phyloP scores from a whole-genome alignment of 768 basidiomycete species.

The Mycena rosella region DNA sequence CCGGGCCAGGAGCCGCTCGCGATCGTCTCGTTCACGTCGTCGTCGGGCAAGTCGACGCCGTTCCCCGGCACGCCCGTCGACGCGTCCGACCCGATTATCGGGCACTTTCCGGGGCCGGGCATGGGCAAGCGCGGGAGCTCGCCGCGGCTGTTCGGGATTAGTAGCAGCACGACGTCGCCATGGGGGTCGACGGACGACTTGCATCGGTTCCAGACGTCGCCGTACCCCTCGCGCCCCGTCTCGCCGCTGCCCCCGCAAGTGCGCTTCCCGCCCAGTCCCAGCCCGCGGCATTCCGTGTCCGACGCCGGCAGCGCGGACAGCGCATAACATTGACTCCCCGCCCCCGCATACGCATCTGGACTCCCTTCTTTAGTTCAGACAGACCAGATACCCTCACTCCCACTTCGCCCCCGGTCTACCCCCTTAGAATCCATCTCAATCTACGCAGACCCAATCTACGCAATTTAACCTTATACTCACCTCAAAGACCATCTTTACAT shows the following conservation, averaged over 20 bases:
- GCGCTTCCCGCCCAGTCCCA: constrained; percentile 35
- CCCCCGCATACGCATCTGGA: no score
- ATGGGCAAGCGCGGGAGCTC: constrained; percentile 42
- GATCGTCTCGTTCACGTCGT: constrained; percentile 37
- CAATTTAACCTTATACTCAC: constrained; percentile 23
- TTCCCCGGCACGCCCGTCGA: constrained; percentile 54
- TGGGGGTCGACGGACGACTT: constrained; percentile 48
- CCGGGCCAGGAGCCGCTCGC: constrained; percentile 46
- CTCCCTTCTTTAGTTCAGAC: no score
- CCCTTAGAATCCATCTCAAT: constrained; percentile 8
- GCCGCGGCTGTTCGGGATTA: constrained; percentile 60
- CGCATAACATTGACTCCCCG: no score
- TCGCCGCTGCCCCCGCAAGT: constrained; percentile 53
- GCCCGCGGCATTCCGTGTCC: constrained; percentile 3
- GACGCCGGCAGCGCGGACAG: background rate
- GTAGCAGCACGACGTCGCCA: constrained; percentile 56
- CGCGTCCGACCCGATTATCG: constrained; percentile 69
- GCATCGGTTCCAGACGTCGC: constrained; percentile 52
- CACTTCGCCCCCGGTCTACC: no score
- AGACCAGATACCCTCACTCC: background rate
- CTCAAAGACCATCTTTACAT: background rate
- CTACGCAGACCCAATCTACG: background rate
- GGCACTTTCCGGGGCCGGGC: constrained; percentile 69
- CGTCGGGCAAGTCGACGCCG: constrained; percentile 44
- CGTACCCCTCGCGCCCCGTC: constrained; percentile 54